phyloP scores from a whole-genome alignment of 805 yeast species.

The Candida quercuum region DNA sequence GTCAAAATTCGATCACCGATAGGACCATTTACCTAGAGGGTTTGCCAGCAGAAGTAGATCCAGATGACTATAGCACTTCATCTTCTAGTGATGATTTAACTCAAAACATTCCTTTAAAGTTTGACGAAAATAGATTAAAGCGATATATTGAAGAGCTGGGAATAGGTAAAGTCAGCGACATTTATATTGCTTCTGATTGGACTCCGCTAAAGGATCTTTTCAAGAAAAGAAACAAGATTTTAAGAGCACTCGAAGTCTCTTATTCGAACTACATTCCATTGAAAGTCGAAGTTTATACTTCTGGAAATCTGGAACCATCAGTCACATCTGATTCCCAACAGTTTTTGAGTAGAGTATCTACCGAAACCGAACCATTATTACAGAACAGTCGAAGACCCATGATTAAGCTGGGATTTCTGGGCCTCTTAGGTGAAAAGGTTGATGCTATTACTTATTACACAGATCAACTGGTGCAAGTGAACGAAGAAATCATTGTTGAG shows the following conservation, averaged over 20 bases:
- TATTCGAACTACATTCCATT: constrained; percentile 18
- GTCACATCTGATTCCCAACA: constrained; percentile 14
- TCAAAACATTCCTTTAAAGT: constrained; percentile 5
- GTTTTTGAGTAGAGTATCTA: background rate
- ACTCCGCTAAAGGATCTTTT: constrained; percentile 58
- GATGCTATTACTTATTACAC: constrained; percentile 81
- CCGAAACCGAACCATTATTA: constrained; percentile 5
- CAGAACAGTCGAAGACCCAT: constrained; percentile 15
- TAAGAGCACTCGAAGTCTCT: constrained; percentile 59
- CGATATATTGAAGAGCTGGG: constrained; percentile 73
- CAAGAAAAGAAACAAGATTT: constrained; percentile 45
- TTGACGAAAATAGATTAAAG: constrained; percentile 58
- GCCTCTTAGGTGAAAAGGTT: constrained; percentile 61
- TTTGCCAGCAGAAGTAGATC: constrained; percentile 72
- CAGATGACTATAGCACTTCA: constrained; percentile 16
- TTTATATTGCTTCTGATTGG: constrained; percentile 87
- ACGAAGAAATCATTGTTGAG: constrained; percentile 46
- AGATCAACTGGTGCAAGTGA: constrained; percentile 60
- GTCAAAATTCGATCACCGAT: constrained; percentile 86
- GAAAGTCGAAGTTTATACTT: constrained; percentile 20
- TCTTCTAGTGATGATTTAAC: too few species aligned
- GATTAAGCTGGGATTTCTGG: constrained; percentile 48
- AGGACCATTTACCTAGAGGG: constrained; percentile 85
- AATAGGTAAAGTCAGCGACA: constrained; percentile 73
- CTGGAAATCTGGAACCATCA: constrained; percentile 23